Evolutionary conservation across 2,329 filamentous ascomycete genomes (phyloP).

Genomic region (Parastagonospora nodorum): DNA sequence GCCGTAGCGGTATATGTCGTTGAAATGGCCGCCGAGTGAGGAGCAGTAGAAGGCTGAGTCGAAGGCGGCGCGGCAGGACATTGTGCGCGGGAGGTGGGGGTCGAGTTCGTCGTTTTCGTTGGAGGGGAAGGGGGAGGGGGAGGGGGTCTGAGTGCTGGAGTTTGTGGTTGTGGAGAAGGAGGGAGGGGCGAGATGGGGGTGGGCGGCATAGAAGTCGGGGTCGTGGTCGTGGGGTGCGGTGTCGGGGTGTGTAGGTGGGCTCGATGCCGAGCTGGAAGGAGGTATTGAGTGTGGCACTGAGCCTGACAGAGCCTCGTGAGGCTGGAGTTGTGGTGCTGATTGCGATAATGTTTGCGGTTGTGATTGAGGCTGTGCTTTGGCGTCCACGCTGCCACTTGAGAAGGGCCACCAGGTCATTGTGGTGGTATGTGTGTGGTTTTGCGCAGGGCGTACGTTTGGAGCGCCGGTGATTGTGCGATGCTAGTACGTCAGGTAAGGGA

Average conservation of each 20-base stretch:
- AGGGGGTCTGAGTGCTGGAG: conserved; percentile 7
- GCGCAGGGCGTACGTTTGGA: too few species aligned
- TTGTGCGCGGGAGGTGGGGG: conserved; percentile 69
- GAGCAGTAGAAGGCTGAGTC: conserved; percentile 95
- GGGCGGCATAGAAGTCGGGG: conserved; percentile 59
- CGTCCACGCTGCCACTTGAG: conserved; percentile 20
- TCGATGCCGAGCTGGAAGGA: conserved; percentile 17
- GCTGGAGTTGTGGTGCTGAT: not conserved
- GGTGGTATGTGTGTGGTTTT: not conserved
- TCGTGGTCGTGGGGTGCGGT: conserved; percentile 56
- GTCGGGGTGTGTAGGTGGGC: conserved; percentile 24
- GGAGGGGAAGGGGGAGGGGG: conserved; percentile 8
- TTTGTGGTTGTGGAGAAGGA: conserved; percentile 15
- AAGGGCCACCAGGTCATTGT: conserved; percentile 32
- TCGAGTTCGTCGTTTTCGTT: conserved; percentile 20
- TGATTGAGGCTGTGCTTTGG: conserved; percentile 14
- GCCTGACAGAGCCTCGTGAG: not conserved
- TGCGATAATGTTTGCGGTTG: conserved; percentile 21
- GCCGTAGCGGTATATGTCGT: conserved; percentile 87
- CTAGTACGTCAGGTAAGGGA: too few species aligned
- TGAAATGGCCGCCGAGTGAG: conserved; percentile 88
- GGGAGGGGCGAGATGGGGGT: conserved; percentile 53
- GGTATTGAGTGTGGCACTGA: conserved; percentile 14
- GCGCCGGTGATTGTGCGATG: too few species aligned
- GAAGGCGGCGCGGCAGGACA: conserved; percentile 90